These are phyloP conservation scores for Viola pubescens DNA, from an alignment of 441 rosid species.

Conservation along the genomic window DNA sequence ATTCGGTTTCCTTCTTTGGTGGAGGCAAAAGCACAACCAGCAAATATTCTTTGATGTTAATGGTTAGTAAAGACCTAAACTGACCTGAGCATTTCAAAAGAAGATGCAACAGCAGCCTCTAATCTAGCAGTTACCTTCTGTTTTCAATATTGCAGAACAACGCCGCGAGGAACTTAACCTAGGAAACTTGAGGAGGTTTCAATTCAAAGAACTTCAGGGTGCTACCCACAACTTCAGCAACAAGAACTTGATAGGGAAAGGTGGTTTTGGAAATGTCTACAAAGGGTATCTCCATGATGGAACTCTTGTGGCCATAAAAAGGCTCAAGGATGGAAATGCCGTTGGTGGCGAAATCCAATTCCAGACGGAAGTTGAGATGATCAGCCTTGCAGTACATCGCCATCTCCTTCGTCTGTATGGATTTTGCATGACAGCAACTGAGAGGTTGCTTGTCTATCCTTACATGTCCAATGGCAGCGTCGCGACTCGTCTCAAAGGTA, in stretches of 20 bases:
- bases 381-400: slow-evolving; percentile 83
- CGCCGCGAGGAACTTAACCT: slow-evolving; percentile 56
- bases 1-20: slow-evolving; percentile 65
- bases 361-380: slow-evolving; percentile 88
- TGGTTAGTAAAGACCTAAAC: slow-evolving; percentile 34
- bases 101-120: neutral
- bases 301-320: slow-evolving; percentile 70
- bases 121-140: slow-evolving; percentile 1
- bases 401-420: slow-evolving; percentile 80
- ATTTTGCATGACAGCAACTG: slow-evolving; percentile 69
- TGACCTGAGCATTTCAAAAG: neutral
- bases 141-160: slow-evolving; percentile 34
- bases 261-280: slow-evolving; percentile 89
- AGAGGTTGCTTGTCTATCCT: slow-evolving; percentile 78
- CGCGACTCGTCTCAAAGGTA: slow-evolving; percentile 84
- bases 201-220: slow-evolving; percentile 69
- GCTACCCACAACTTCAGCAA: slow-evolving; percentile 80
- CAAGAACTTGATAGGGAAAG: slow-evolving; percentile 75
- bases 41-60: slow-evolving; percentile 80
- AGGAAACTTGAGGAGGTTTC: slow-evolving; percentile 77
- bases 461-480: slow-evolving; percentile 98
- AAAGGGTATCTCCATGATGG: slow-evolving; percentile 80
- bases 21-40: slow-evolving; percentile 67
- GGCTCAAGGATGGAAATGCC: slow-evolving; percentile 68
- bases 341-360: slow-evolving; percentile 79